A percentile compares a stretch with the other conserved stretches of the same genome.
Conservation (phyloP, 805 yeast genomes). For the Candida sphagnicola region DNA sequence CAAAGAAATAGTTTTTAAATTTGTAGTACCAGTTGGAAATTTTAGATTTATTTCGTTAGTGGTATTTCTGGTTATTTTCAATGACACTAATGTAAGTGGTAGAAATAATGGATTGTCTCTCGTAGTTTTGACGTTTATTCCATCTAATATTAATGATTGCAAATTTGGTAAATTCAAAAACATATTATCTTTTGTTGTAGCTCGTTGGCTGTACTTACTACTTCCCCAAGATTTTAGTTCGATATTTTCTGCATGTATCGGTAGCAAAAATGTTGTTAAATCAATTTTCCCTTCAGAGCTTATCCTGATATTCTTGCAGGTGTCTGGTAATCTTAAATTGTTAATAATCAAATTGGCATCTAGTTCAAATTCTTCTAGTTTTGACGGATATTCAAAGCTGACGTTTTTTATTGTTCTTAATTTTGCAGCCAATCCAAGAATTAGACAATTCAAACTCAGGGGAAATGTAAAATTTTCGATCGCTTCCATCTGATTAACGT, state of each 20-base stretch:
- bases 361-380: constrained; percentile 1
- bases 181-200: background rate
- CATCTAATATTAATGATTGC: background rate
- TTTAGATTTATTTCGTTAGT: constrained; percentile 1
- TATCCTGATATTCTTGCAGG: background rate
- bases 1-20: background rate
- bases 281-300: background rate
- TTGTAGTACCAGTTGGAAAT: background rate
- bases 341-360: background rate
- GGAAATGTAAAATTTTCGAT: background rate
- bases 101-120: background rate
- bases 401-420: background rate
- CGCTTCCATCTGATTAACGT: background rate
- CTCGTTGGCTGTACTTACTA: background rate
- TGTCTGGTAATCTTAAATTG: background rate
- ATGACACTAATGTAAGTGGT: background rate
- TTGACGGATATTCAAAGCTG: constrained; percentile 1
- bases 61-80: background rate
- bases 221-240: background rate
- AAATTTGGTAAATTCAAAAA: background rate
- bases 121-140: background rate
- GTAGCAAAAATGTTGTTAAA: background rate
- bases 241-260: background rate
- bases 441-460: background rate
- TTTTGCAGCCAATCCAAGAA: background rate